Evolutionary conservation across 192 early-diverging fungal genomes (phyloP), one percentile per base, ranked within the genome.

Genomic region (Linnemannia schmuckeri): DNA sequence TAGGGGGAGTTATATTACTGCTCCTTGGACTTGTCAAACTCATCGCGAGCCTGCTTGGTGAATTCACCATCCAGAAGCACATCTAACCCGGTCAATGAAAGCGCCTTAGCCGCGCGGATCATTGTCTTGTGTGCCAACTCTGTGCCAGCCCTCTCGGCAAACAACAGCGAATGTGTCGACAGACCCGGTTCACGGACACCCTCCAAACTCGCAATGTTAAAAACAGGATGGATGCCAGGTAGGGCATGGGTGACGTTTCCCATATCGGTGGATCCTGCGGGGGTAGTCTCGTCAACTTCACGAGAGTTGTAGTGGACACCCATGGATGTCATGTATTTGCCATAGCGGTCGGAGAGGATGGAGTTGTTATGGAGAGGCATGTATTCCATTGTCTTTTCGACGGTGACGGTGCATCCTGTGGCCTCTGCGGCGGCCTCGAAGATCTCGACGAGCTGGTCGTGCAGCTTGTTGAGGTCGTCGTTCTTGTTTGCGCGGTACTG

Each of bases 191-290:
- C 82, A 63, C 83, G 77, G 18, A 54, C 88, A 1, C 90, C 84
- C 38, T 90, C 88, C 41, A 92, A 88, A 4, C 92, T 94, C 30
- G 92, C 90, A 75, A 93, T 93, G 35, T 91, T 90, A 75, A 90
- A 88, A 3, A 84, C 80, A 57, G 91, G 89, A 73, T 95, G 94
- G 76, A 94, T 85, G 8, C 92, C 91, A 37, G 95, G 94, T 33
- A 94, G 84, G 37, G 83, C 88, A 49, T 93, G 86, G 9, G 93
- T 94, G 33, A 96, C 88, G 68, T 96, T 96, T 37, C 95, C 96
- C 89, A 95, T 93, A 77, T 96, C 96, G 5, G 95, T 94, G 10
- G 90, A 92, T 27, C 93, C 95, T 8, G 81, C 78, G 57, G 80
- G 75, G 6, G 78, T 72, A 1, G 73, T 46, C 37, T 88, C 85